Evolutionary conservation across 306 rosid species (phyloP).

Genomic region (Pterocarpus santalinus): DNA sequence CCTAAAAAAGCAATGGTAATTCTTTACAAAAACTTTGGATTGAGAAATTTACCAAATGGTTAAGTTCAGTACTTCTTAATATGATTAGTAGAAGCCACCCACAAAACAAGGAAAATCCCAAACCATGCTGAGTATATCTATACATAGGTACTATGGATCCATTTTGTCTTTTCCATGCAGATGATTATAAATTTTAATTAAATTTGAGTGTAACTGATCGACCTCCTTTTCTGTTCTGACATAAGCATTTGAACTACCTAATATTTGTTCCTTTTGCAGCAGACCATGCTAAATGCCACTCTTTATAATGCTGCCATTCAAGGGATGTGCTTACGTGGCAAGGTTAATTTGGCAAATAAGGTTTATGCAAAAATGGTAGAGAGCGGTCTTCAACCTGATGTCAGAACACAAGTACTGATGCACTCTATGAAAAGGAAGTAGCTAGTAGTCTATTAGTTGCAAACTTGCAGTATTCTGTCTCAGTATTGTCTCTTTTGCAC

Average conservation of each 20-base stretch:
- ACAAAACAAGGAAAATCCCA: too few relatives aligned
- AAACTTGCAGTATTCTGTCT: constrained; percentile 24
- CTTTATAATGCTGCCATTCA: constrained; percentile 82
- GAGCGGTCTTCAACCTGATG: constrained; percentile 67
- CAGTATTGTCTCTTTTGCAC: too few relatives aligned
- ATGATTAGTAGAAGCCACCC: too few relatives aligned
- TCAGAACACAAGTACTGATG: constrained; percentile 80
- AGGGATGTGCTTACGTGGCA: constrained; percentile 79
- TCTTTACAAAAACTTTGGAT: too few relatives aligned
- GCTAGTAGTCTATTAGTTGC: constrained; percentile 24
- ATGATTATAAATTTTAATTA: constrained; percentile 12
- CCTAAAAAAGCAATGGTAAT: too few relatives aligned
- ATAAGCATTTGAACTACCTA: constrained; percentile 31
- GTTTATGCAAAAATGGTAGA: constrained; percentile 68
- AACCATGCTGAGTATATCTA: background rate
- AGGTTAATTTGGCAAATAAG: constrained; percentile 66
- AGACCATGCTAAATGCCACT: constrained; percentile 58
- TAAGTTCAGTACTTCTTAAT: too few relatives aligned
- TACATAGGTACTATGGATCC: constrained; percentile 14
- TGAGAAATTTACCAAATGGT: too few relatives aligned
- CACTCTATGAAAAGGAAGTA: constrained; percentile 52
- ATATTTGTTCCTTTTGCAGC: constrained; percentile 55
- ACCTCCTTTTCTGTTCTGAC: constrained; percentile 25
- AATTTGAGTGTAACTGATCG: background rate
- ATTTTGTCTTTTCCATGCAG: constrained; percentile 5